These are phyloP conservation scores for Onygenales sp. DNA, from an alignment of 2,329 filamentous ascomycete species.

Conservation along the genomic window DNA sequence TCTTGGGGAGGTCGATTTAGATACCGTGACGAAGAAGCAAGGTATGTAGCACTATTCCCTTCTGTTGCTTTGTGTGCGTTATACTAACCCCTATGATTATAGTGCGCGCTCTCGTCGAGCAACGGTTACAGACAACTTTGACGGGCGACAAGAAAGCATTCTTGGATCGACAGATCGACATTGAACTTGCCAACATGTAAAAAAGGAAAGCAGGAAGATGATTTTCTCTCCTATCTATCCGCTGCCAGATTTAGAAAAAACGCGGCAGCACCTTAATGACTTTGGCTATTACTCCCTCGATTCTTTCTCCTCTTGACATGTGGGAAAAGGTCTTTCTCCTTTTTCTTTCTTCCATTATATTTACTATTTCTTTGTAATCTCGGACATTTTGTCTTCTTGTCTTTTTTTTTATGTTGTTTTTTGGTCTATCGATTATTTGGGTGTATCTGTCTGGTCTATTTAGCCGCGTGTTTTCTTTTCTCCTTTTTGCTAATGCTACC, in stretches of 20 bases:
- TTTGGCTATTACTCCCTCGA: neutral
- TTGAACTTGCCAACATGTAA: constrained; percentile 88
- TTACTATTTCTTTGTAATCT: constrained; percentile 4
- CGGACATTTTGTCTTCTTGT: constrained; percentile 1
- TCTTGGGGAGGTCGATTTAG: constrained; percentile 79
- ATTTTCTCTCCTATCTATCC: neutral
- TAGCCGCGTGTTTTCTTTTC: neutral
- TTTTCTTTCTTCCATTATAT: neutral
- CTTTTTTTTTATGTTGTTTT: constrained; percentile 2
- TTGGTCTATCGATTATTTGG: neutral
- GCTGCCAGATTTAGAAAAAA: neutral
- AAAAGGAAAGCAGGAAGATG: neutral
- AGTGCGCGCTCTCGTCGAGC: constrained; percentile 80
- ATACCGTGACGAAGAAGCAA: constrained; percentile 98
- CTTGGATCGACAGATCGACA: constrained; percentile 87
- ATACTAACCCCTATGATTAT: constrained; percentile 7
- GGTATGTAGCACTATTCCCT: constrained; percentile 30
- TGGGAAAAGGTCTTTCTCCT: neutral
- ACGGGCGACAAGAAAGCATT: constrained; percentile 77
- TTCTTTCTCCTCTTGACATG: neutral
- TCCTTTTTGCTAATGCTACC: neutral
- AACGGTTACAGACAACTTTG: constrained; percentile 83
- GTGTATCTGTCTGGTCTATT: neutral
- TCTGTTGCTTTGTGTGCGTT: neutral
- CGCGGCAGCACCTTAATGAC: neutral